Evolutionary conservation across 768 basidiomycete species (phyloP).

Genomic region (Panaeolus cyanescens): DNA sequence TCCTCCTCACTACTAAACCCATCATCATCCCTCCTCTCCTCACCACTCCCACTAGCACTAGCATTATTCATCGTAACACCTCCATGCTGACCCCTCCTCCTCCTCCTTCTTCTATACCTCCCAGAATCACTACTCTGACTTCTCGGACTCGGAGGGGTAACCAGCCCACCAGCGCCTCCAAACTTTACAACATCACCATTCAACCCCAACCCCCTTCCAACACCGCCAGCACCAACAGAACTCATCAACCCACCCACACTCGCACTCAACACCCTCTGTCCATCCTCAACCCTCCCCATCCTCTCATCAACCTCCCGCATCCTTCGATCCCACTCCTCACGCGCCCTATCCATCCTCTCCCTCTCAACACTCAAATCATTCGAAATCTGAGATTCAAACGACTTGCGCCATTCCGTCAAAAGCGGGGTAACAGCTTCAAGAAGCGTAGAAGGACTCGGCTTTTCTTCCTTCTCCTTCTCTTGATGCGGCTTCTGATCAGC

Average conservation of each 20-base stretch:
- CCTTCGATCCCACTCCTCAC: conserved; percentile 74
- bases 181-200: conserved; percentile 39
- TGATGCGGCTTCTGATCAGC: background rate
- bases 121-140: conserved; percentile 68
- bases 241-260: conserved; percentile 4
- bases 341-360: conserved; percentile 68
- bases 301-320: conserved; percentile 54
- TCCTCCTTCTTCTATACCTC: conserved; percentile 43
- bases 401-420: background rate
- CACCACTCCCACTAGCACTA: conserved; percentile 23
- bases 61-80: conserved; percentile 12
- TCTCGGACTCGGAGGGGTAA: conserved; percentile 77
- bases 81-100: conserved; percentile 32
- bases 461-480: conserved; percentile 7
- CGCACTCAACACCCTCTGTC: conserved; percentile 20
- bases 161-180: conserved; percentile 48
- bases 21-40: conserved; percentile 22
- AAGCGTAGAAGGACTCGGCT: conserved; percentile 37
- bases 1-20: conserved; percentile 15
- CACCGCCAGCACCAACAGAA: background rate
- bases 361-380: conserved; percentile 86
- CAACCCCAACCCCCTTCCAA: background rate
- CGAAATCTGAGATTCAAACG: conserved; percentile 42
- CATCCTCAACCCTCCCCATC: conserved; percentile 44
- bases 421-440: conserved; percentile 10